phyloP scores from a whole-genome alignment of 805 yeast species.

The Monosporozyma unispora region DNA sequence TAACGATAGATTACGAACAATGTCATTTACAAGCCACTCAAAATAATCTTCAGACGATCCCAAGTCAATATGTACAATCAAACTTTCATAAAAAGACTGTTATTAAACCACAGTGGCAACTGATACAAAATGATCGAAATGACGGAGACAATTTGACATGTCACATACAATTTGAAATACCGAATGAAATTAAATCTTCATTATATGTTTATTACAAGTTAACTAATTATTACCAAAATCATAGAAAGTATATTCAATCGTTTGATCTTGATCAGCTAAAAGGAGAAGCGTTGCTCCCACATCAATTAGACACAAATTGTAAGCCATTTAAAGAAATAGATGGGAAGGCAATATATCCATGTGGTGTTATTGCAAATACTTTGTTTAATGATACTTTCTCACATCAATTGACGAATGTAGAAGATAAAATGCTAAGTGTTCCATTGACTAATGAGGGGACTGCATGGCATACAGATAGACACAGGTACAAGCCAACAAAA shows the following conservation, averaged over 20 bases:
- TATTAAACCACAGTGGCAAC: slow-evolving; percentile 54
- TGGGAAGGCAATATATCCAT: slow-evolving; percentile 52
- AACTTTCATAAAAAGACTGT: slow-evolving; percentile 44
- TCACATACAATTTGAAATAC: slow-evolving; percentile 59
- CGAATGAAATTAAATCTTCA: slow-evolving; percentile 61
- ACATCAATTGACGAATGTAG: slow-evolving; percentile 34
- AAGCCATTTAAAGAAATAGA: slow-evolving; percentile 28
- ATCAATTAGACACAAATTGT: slow-evolving; percentile 37
- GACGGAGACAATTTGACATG: slow-evolving; percentile 38
- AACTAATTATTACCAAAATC: slow-evolving; percentile 90
- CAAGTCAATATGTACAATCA: slow-evolving; percentile 44
- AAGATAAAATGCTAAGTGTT: slow-evolving; percentile 28
- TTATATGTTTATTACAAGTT: slow-evolving; percentile 72
- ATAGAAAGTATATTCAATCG: slow-evolving; percentile 83
- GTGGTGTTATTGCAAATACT: slow-evolving; percentile 77
- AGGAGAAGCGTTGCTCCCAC: slow-evolving; percentile 56
- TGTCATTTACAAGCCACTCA: slow-evolving; percentile 49
- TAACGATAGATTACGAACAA: slow-evolving; percentile 63
- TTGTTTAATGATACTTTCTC: slow-evolving; percentile 68
- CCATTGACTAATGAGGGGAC: slow-evolving; percentile 43
- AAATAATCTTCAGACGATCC: slow-evolving; percentile 41
- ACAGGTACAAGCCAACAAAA: slow-evolving; percentile 53
- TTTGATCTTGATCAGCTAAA: slow-evolving; percentile 71
- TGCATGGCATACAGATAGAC: slow-evolving; percentile 61
- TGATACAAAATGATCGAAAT: slow-evolving; percentile 34